Base-by-base conservation (phyloP, 192 early-diverging fungal genomes). In the Coemansia sp. region DNA sequence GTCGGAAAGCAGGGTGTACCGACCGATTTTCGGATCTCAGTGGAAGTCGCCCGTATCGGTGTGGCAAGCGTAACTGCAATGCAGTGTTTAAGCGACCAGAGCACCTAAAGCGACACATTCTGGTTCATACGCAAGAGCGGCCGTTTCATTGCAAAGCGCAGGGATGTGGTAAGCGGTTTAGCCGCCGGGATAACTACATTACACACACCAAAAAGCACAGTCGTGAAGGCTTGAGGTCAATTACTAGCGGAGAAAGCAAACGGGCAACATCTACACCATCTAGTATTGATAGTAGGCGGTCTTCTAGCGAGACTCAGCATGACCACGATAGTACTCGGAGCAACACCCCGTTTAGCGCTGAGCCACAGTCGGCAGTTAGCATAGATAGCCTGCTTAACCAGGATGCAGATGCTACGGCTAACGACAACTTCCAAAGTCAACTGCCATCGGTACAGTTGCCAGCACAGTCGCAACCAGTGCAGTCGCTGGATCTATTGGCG, bases 91-190 rank as follows among this genome's bases (percentile, higher is more conserved):
- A 87, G 55, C 85, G 93, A 16, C 76, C 87, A 16, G 91, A 94
- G 65, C 91, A 94, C 59, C 83, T 94, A 52, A 86, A 84, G 35
- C 89, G 92, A 44, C 92, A 96, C 57, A 80, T 88, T 51, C 86
- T 91, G 49, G 89, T 90, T 12, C 94, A 96, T 64, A 93, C 91
- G 6, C 89, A 91, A 30, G 85, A 86, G 55, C 90, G 87, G 55
- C 94, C 94, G 15, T 93, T 89, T 63, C 77, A 75, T 35, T 96
- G 94, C 67, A 76, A 80, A 0, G 79, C 86, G 16, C 19, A 52
- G 7, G 74, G 78, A 21, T 96, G 94, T 55, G 82, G 80, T 51
- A 90, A 90, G 74, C 82, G 83, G 9, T 96, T 96, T 66, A 87
- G 88, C 23, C 85, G 93, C 9, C 85, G 88, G 4, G 93, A 94